Percentiles rank a stretch among this genome's conserved stretches.
These are phyloP conservation scores for Begonia peltatifolia DNA, from an alignment of 306 rosid genomes.

Conservation along the genomic window DNA sequence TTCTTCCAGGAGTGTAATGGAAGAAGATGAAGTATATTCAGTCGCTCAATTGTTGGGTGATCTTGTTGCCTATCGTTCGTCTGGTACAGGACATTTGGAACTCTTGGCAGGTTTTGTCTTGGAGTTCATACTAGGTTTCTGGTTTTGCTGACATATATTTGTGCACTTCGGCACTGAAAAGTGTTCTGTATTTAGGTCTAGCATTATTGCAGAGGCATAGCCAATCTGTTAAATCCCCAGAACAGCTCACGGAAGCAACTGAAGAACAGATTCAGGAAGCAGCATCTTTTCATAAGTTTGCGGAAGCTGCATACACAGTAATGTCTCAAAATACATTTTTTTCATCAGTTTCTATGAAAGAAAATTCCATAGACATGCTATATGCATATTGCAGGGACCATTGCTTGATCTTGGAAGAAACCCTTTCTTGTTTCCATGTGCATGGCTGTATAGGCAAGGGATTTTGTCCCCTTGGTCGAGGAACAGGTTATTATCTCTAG, in stretches of 20 bases:
- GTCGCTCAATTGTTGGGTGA: constrained; percentile 79
- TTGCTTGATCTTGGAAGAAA: constrained; percentile 86
- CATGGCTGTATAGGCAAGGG: constrained; percentile 86
- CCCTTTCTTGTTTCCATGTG: constrained; percentile 67
- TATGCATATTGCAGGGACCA: constrained; percentile 58
- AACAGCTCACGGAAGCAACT: constrained; percentile 39
- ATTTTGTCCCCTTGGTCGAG: constrained; percentile 73
- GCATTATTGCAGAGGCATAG: constrained; percentile 56
- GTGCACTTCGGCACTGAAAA: neutral
- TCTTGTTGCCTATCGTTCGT: constrained; percentile 85
- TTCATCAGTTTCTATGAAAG: constrained; percentile 3
- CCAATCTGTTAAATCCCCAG: constrained; percentile 24
- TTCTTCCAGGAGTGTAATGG: constrained; percentile 32
- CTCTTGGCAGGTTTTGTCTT: constrained; percentile 71
- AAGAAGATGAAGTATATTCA: constrained; percentile 76
- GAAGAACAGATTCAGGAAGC: constrained; percentile 54
- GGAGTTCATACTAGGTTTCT: constrained; percentile 1
- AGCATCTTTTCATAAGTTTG: constrained; percentile 69
- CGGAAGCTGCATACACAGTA: constrained; percentile 97
- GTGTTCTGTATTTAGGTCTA: constrained; percentile 44
- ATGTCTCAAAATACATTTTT: constrained; percentile 4
- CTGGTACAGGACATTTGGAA: constrained; percentile 84
- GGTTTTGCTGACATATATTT: neutral
- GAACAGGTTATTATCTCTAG: constrained; percentile 43
- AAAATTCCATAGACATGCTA: constrained; percentile 5